Conservation (phyloP, 495 filamentous ascomycete genomes). For the Viridothelium virens region DNA sequence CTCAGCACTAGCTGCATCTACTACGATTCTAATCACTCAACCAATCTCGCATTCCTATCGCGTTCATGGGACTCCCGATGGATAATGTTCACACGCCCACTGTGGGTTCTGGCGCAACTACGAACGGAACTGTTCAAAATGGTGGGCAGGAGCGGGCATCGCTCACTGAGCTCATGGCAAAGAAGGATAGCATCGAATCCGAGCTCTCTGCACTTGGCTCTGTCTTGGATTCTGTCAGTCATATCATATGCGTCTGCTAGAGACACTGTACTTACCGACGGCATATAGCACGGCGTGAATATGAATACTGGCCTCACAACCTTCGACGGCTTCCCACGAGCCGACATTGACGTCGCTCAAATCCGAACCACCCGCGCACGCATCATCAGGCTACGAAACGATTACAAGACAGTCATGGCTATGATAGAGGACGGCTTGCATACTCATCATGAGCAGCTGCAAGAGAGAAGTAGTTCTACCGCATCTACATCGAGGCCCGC, state of each 20-base stretch:
- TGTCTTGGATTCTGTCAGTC: slow-evolving; percentile 76
- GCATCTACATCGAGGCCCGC: slow-evolving; percentile 12
- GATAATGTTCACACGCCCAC: slow-evolving; percentile 37
- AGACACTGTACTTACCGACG: background rate
- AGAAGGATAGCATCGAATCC: slow-evolving; percentile 76
- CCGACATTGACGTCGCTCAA: slow-evolving; percentile 91
- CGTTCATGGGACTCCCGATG: slow-evolving; percentile 1
- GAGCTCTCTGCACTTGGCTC: slow-evolving; percentile 76
- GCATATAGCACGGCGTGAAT: slow-evolving; percentile 64
- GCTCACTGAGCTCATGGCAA: slow-evolving; percentile 50
- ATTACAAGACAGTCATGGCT: slow-evolving; percentile 83
- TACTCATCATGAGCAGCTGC: slow-evolving; percentile 9
- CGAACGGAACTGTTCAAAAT: slow-evolving; percentile 26
- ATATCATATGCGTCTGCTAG: slow-evolving; percentile 7
- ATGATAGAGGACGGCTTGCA: slow-evolving; percentile 57
- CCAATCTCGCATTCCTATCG: background rate
- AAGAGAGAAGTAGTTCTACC: background rate
- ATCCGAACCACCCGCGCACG: slow-evolving; percentile 85
- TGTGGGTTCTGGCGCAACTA: slow-evolving; percentile 36
- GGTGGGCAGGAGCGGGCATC: slow-evolving; percentile 28
- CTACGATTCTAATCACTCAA: too few relatives aligned
- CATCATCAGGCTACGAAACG: slow-evolving; percentile 83
- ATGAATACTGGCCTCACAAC: slow-evolving; percentile 89
- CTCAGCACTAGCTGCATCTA: too few relatives aligned
- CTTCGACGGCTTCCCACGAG: slow-evolving; percentile 84